A percentile compares a stretch with the other conserved stretches of the same genome.
Conservation (phyloP, 176 grass and related monocot species). For the Coix lacrymajobi region DNA sequence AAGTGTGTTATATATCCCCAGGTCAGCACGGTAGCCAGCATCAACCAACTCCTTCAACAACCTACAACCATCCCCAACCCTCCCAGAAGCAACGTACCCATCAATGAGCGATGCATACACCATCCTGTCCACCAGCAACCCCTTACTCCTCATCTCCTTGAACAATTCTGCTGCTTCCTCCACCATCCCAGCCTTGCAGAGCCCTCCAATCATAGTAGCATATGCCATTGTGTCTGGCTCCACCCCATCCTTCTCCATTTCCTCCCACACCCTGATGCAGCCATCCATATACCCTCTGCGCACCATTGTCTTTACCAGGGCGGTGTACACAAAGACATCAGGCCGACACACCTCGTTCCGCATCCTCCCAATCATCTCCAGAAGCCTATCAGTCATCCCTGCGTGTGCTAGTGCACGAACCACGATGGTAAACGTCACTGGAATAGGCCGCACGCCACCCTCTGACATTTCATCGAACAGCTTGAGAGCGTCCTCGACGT, state of each 20-base stretch:
- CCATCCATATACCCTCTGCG: conserved; percentile 58
- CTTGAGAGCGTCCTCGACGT: conserved; percentile 50
- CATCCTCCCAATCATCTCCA: conserved; percentile 62
- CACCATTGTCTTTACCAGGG: conserved; percentile 68
- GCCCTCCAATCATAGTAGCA: conserved; percentile 52
- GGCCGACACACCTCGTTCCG: conserved; percentile 50
- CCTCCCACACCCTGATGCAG: conserved; percentile 82
- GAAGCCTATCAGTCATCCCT: conserved; percentile 40
- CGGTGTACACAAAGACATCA: conserved; percentile 77
- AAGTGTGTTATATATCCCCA: conserved; percentile 72
- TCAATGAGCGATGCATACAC: conserved; percentile 60
- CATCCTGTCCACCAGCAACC: conserved; percentile 58
- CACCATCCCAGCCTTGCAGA: conserved; percentile 59
- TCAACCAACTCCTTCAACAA: conserved; percentile 77
- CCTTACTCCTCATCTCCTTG: conserved; percentile 62
- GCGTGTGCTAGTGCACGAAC: conserved; percentile 49
- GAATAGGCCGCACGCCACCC: conserved; percentile 37
- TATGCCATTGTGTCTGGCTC: conserved; percentile 64
- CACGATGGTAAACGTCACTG: conserved; percentile 68
- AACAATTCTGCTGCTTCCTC: conserved; percentile 58
- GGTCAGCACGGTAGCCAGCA: conserved; percentile 63
- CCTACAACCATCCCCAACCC: conserved; percentile 52
- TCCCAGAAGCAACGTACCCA: conserved; percentile 45
- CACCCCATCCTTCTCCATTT: conserved; percentile 65
- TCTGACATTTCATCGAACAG: conserved; percentile 68